These are phyloP conservation scores for Neurospora tetraspora DNA, from an alignment of 495 filamentous ascomycete species.

Conservation along the genomic window DNA sequence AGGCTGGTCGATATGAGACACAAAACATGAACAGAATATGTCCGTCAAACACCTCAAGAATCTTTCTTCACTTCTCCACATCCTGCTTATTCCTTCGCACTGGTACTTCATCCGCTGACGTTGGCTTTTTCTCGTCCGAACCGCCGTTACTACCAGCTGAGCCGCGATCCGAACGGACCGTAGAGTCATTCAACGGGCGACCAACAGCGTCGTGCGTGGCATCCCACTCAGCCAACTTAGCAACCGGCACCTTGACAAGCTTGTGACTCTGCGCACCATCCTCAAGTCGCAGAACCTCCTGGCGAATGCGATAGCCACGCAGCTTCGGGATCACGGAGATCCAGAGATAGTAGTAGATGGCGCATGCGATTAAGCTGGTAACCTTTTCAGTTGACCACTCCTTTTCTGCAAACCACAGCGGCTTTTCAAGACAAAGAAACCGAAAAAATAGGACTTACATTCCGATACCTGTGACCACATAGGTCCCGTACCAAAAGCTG, in stretches of 20 bases:
- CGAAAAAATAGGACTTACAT: conserved; percentile 33
- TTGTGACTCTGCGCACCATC: conserved; percentile 41
- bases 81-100: background rate
- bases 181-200: conserved; percentile 3
- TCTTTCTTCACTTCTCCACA: background rate
- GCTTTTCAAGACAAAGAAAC: background rate
- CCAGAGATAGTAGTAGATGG: conserved; percentile 48
- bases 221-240: conserved; percentile 43
- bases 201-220: conserved; percentile 46
- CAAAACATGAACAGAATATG: background rate
- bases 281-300: conserved; percentile 40
- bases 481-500: conserved; percentile 60
- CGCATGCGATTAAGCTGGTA: conserved; percentile 38
- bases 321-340: conserved; percentile 41
- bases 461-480: conserved; percentile 44
- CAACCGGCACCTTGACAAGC: conserved; percentile 44
- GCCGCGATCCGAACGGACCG: background rate
- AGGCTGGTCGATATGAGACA: no score
- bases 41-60: fast-evolving
- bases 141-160: background rate
- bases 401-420: background rate
- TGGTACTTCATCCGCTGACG: background rate
- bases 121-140: background rate
- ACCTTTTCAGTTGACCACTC: background rate
- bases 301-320: conserved; percentile 42